phyloP scores from a whole-genome alignment of 1,284 basidiomycete genomes.

The Tylopilus sp. region DNA sequence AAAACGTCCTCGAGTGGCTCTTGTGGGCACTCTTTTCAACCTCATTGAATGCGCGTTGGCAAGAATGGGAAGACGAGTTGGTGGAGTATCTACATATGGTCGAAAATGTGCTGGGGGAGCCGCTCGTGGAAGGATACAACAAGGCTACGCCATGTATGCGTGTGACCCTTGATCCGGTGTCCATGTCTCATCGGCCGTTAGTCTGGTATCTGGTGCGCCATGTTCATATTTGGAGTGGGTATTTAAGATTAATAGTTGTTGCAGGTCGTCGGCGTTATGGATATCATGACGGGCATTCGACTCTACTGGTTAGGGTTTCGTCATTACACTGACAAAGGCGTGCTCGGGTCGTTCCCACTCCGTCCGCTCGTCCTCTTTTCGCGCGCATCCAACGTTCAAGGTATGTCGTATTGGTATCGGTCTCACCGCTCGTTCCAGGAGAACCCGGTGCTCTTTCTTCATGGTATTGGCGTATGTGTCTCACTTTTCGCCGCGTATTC shows the following conservation, averaged over 20 bases:
- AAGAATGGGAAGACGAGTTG: constrained; percentile 62
- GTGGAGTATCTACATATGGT: constrained; percentile 54
- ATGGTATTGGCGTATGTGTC: constrained; percentile 69
- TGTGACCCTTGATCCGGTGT: constrained; percentile 66
- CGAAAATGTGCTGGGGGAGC: constrained; percentile 50
- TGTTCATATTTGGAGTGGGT: neutral
- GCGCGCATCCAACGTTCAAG: constrained; percentile 46
- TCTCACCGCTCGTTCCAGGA: constrained; percentile 61
- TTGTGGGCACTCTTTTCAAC: constrained; percentile 70
- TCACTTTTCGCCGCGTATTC: neutral
- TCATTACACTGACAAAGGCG: constrained; percentile 58
- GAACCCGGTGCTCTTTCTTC: constrained; percentile 68
- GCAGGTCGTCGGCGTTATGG: constrained; percentile 66
- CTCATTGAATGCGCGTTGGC: constrained; percentile 37
- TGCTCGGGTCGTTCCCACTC: constrained; percentile 62
- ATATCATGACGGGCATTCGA: constrained; percentile 53
- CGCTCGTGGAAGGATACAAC: constrained; percentile 53
- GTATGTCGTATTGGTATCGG: constrained; percentile 72
- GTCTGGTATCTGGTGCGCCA: constrained; percentile 71
- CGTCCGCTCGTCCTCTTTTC: constrained; percentile 61
- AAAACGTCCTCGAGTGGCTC: constrained; percentile 71
- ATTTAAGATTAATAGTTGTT: constrained; percentile 1
- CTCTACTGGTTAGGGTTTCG: constrained; percentile 60
- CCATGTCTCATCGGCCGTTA: constrained; percentile 64
- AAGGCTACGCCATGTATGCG: constrained; percentile 57